Percentiles rank a stretch among this genome's conserved stretches.
These are phyloP conservation scores for Pyrus betulifolia DNA, from an alignment of 306 rosid genomes.

Conservation along the genomic window DNA sequence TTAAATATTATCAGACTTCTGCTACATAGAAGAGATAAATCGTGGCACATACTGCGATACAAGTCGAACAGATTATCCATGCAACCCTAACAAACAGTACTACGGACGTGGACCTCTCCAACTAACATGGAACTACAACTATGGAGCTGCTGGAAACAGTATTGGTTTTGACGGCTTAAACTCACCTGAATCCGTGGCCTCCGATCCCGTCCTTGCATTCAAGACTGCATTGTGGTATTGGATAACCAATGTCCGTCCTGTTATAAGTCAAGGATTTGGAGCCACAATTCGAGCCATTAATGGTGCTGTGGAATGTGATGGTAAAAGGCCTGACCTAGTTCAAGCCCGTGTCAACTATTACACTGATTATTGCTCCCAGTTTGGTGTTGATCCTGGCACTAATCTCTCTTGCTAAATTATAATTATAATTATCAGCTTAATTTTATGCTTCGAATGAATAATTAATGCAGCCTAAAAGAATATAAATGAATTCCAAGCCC, in stretches of 20 bases:
- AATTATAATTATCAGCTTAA: too few relatives aligned
- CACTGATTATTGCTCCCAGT: conserved; percentile 7
- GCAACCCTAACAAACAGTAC: conserved; percentile 12
- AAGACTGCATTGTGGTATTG: conserved; percentile 23
- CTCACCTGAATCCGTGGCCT: conserved; percentile 14
- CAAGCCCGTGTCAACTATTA: conserved; percentile 17
- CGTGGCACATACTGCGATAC: not conserved
- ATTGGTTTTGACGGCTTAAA: conserved; percentile 9
- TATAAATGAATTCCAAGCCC: too few relatives aligned
- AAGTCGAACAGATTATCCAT: not conserved
- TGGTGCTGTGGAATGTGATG: conserved; percentile 18
- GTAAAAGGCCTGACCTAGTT: not conserved
- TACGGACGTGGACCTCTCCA: conserved; percentile 24
- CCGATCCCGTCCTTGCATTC: conserved; percentile 4
- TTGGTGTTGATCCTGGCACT: conserved; percentile 21
- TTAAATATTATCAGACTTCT: not conserved
- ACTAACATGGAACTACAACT: conserved; percentile 25
- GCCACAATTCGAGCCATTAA: conserved; percentile 21
- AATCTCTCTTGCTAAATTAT: conserved; percentile 19
- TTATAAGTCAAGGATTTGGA: conserved; percentile 22
- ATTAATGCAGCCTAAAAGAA: not conserved
- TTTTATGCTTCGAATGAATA: not conserved
- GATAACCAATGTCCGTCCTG: conserved; percentile 9
- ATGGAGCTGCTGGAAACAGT: conserved; percentile 13
- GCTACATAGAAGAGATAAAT: conserved; percentile 4